Evolutionary conservation across 2,329 filamentous ascomycete species (phyloP).

Genomic region (Diaporthe citriasiana): DNA sequence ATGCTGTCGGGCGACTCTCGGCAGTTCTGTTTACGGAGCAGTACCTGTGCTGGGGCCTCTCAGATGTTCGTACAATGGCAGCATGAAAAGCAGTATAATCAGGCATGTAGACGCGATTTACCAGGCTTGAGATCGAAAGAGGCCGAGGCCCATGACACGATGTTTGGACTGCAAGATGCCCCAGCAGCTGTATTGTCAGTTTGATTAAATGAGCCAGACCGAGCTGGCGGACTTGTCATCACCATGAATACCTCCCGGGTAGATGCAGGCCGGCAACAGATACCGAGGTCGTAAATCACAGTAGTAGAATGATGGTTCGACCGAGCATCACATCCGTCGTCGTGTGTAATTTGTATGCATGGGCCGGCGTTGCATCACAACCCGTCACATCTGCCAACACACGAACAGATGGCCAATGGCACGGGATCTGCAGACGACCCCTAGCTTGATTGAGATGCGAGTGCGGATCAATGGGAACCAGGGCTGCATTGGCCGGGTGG

Average conservation of each 20-base stretch:
- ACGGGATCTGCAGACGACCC: constrained; percentile 19
- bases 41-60: background rate
- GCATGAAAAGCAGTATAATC: background rate
- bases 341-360: constrained; percentile 27
- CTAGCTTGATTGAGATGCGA: constrained; percentile 14
- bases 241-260: too few species aligned
- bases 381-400: constrained; percentile 35
- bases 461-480: constrained; percentile 20
- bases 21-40: background rate
- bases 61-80: background rate
- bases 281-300: constrained; percentile 10
- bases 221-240: background rate
- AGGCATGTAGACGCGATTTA: background rate
- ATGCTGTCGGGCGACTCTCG: background rate
- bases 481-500: constrained; percentile 28
- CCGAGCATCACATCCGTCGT: constrained; percentile 8
- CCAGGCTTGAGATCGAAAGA: background rate
- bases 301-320: constrained; percentile 26
- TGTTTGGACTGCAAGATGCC: background rate
- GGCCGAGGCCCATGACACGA: background rate
- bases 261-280: constrained; percentile 1
- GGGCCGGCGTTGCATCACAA: constrained; percentile 30
- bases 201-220: background rate
- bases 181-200: background rate
- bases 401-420: constrained; percentile 11